A percentile compares a stretch with the other conserved stretches of the same genome.
Evolutionary conservation across 1,284 basidiomycete species (phyloP).

Genomic region (Malassezia psittaci): DNA sequence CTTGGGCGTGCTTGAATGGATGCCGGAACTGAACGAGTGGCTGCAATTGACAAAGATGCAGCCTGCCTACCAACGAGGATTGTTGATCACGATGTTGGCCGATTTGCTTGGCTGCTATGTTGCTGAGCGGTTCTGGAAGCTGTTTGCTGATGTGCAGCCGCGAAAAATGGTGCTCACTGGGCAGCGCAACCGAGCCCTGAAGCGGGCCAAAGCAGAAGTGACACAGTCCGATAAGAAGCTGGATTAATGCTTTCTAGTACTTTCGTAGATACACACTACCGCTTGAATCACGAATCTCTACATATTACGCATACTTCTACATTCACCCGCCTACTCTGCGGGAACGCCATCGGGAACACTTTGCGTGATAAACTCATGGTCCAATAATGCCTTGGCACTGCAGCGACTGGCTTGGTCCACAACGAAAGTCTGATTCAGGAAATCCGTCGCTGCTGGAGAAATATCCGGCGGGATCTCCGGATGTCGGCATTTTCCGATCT

Average conservation of each 20-base stretch:
- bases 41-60: slow-evolving; percentile 92
- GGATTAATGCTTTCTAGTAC: neutral
- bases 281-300: too few species aligned
- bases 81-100: slow-evolving; percentile 59
- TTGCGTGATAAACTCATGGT: slow-evolving; percentile 34
- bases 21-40: slow-evolving; percentile 93
- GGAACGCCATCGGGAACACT: neutral
- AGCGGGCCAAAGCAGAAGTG: neutral
- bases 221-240: slow-evolving; percentile 1
- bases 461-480: slow-evolving; percentile 41
- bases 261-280: too few species aligned
- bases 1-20: slow-evolving; percentile 56
- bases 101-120: slow-evolving; percentile 83
- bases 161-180: slow-evolving; percentile 63
- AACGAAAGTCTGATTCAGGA: slow-evolving; percentile 38
- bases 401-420: slow-evolving; percentile 36
- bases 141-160: slow-evolving; percentile 82
- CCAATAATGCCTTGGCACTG: slow-evolving; percentile 30
- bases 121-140: slow-evolving; percentile 72
- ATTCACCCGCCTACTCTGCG: neutral
- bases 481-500: slow-evolving; percentile 33
- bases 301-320: too few species aligned
- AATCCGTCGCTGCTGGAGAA: slow-evolving; percentile 29
- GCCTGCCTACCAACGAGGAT: slow-evolving; percentile 51
- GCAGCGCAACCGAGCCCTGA: slow-evolving; percentile 3